Base-by-base conservation (phyloP, 106 monocot genomes). In the Dendrobium nobile region DNA sequence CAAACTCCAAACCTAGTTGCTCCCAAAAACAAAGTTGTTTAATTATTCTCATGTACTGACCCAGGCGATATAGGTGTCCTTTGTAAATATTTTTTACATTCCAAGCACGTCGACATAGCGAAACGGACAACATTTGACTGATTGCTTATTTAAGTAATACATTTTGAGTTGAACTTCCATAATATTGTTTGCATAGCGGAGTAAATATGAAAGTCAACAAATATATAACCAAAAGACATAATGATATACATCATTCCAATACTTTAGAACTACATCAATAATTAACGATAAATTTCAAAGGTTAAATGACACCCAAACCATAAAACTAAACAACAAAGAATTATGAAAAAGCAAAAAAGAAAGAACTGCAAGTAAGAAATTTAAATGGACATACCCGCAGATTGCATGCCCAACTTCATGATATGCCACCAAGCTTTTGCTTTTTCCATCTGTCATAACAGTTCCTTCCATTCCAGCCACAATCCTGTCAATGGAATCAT, bases 381-480 rank as follows among this genome's bases (percentile, higher is more conserved):
- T 2, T 45, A 72, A 24, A 68, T 82, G n/a, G 41, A 61, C 93
- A 81, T 87, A 98, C 97, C 97, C 97, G 20, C 97, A 98, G 75
- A 98, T 92, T 47, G 97, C 97, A 88, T 98, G 97, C 20, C 97
- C 97, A 75, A 98, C 97, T 84, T 98, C 96, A 84, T 97, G 96
- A 77, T 97, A 97, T 51, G 96, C 96, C 47, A 97, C 96, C 20
- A 97, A 77, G 56, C 89, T 95, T 88, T 95, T 98, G 81, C 97
- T 98, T 83, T 92, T 94, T 13, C 97, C 97, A 88, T 98, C 97
- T 22, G 94, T 98, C 97, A 98, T 98, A 27, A 91, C 91, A 77
- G 97, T 98, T 28, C 97, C 97, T 84, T 98, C 97, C 97, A 98
- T 98, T 78, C 97, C 97, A 67, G 97, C 97, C 41, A 98, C 94